These are phyloP conservation scores for Suillus occidentalis DNA, from an alignment of 768 basidiomycete genomes.

Conservation along the genomic window DNA sequence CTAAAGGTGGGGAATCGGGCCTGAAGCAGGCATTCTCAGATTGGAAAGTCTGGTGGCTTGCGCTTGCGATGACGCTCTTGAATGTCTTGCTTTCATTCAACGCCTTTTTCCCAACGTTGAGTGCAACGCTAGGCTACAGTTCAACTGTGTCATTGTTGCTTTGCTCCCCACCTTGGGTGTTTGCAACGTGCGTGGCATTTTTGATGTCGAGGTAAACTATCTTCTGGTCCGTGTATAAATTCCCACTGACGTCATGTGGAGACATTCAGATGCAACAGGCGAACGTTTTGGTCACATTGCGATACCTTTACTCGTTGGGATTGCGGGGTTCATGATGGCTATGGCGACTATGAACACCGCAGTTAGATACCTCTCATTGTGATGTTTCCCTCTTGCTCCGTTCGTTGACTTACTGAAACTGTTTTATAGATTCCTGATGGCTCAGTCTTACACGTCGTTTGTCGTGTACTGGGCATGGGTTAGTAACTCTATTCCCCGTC, in stretches of 20 bases:
- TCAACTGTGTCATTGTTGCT: slow-evolving; percentile 68
- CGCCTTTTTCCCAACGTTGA: slow-evolving; percentile 78
- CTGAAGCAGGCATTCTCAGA: slow-evolving; percentile 64
- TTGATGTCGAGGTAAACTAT: slow-evolving; percentile 44
- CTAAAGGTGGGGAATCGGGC: slow-evolving; percentile 40
- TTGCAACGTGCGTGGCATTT: slow-evolving; percentile 60
- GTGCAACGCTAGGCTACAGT: slow-evolving; percentile 67
- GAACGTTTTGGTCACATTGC: slow-evolving; percentile 75
- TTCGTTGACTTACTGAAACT: background rate
- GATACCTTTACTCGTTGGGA: slow-evolving; percentile 52
- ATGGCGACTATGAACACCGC: slow-evolving; percentile 61
- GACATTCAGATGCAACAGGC: slow-evolving; percentile 68
- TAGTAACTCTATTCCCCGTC: slow-evolving; percentile 64
- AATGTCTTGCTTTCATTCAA: slow-evolving; percentile 69
- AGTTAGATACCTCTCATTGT: slow-evolving; percentile 68
- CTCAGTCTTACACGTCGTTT: slow-evolving; percentile 71
- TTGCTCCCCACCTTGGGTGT: slow-evolving; percentile 69
- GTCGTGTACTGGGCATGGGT: slow-evolving; percentile 61
- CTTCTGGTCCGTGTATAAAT: background rate
- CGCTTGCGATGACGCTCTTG: slow-evolving; percentile 59
- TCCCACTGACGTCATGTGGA: slow-evolving; percentile 17
- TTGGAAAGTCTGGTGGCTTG: slow-evolving; percentile 85
- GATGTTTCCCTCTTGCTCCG: slow-evolving; percentile 20
- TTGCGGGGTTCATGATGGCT: slow-evolving; percentile 68
- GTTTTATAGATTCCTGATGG: slow-evolving; percentile 66